These are phyloP conservation scores for Aegilops longissima DNA, from an alignment of 176 grass and related monocot genomes.

Conservation along the genomic window DNA sequence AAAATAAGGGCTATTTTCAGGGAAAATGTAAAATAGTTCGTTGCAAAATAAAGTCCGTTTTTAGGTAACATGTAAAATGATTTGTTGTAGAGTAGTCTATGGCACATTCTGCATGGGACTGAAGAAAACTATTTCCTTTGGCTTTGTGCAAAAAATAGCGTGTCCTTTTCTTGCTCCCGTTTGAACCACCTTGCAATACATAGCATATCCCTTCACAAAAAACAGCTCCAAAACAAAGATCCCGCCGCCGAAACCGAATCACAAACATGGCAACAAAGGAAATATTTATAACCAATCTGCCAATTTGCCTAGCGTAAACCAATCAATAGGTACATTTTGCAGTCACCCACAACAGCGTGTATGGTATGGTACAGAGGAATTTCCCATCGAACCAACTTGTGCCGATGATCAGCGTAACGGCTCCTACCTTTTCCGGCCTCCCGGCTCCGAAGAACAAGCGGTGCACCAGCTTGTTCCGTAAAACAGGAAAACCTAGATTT, in stretches of 20 bases:
- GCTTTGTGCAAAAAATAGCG: too few species aligned
- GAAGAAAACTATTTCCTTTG: too few species aligned
- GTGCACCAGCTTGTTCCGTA: not conserved
- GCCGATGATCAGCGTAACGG: not conserved
- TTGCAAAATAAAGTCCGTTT: too few species aligned
- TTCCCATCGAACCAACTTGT: not conserved
- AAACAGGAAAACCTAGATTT: constrained; percentile 6
- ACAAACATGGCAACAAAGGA: not conserved
- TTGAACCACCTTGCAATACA: too few species aligned
- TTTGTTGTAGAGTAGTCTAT: too few species aligned
- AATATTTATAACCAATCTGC: not conserved
- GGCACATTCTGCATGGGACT: too few species aligned
- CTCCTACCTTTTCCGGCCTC: not conserved
- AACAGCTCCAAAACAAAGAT: too few species aligned
- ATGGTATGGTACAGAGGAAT: constrained; percentile 45
- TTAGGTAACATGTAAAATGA: too few species aligned
- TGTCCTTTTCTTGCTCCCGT: too few species aligned
- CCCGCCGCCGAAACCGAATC: accelerated
- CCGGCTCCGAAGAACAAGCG: not conserved
- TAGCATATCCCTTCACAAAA: too few species aligned
- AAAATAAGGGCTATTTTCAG: too few species aligned
- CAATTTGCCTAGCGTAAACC: not conserved
- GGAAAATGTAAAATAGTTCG: too few species aligned
- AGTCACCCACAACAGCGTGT: not conserved
- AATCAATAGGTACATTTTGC: constrained; percentile 27